Evolutionary conservation across 768 basidiomycete species (phyloP), one percentile per base, ranked within the genome.

Genomic region (Amanita fuliginea): DNA sequence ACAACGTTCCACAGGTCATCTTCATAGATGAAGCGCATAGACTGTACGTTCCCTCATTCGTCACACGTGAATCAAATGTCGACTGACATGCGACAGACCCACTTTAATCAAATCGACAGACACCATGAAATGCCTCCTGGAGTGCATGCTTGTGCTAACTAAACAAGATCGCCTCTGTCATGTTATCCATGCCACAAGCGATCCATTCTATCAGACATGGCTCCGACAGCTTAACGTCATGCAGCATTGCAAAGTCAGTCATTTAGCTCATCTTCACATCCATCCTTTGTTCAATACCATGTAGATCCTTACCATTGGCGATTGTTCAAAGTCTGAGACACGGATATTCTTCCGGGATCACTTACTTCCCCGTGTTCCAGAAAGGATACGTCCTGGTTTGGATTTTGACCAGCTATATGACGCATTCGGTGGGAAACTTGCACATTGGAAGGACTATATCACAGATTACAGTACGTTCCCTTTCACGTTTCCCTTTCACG

Each of bases 1-100:
- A 10, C 13, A 10, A 22, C 51, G 46, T 6, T 35, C 28, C 41
- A 1, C 52, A 76, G 74, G 68, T 75, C 10, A 74, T 91, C 51
- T 85, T 91, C 60, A 78, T 92, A 53, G 89, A 92, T 54, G 89
- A 92, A 61, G 86, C 87, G 1, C 89, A 92, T 59, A 86, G 83
- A 62, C 64, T 90, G 81, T 87, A 61, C 32, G 80, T 54, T 26
- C 11, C 6, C 16, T 22, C 10, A 26, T 36, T 32, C 44, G 19
- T 19, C 10, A 22, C n/a, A 32, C 6, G 3, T n/a, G 14, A 9
- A 24, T 37, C 5, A 16, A 16, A 5, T 26, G 33, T 45, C 41
- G 19, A 45, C 47, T 39, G 49, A 30, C 47, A n/a, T 9, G 44
- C 41, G 37, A 21, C 57, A 90, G 80, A 42, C 86, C 86, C 0